Percentiles rank a stretch among this genome's conserved stretches.
Evolutionary conservation across 1,284 basidiomycete species (phyloP).

Genomic region (Rugosomyces carneus): DNA sequence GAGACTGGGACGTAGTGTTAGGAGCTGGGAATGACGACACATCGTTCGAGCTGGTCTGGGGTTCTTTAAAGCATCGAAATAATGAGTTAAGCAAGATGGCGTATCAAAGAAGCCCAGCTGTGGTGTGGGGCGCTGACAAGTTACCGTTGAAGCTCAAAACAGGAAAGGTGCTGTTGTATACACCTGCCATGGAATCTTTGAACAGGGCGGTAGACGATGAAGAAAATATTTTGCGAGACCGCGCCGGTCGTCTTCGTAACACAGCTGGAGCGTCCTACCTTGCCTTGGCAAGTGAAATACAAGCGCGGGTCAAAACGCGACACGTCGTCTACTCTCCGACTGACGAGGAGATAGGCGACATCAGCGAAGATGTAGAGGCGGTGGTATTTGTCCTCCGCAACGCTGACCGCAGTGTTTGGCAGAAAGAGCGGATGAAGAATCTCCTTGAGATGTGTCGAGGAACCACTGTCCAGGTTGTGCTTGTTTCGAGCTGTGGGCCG

Average conservation of each 20-base stretch:
- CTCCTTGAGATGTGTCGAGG: conserved; percentile 20
- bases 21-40: conserved; percentile 20
- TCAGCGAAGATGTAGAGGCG: conserved; percentile 20
- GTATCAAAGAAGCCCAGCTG: conserved; percentile 41
- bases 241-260: conserved; percentile 42
- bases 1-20: conserved; percentile 39
- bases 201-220: conserved; percentile 59
- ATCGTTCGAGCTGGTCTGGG: conserved; percentile 25
- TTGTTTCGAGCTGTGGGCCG: conserved; percentile 55
- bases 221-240: conserved; percentile 38
- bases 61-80: conserved; percentile 33
- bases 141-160: conserved; percentile 30
- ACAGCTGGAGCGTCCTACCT: conserved; percentile 51
- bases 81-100: conserved; percentile 36
- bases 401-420: conserved; percentile 50
- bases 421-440: conserved; percentile 36
- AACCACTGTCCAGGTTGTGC: conserved; percentile 29
- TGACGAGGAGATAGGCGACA: conserved; percentile 19
- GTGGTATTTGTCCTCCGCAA: conserved; percentile 56
- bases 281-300: conserved; percentile 38
- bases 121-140: conserved; percentile 36
- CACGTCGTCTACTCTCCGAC: conserved; percentile 43
- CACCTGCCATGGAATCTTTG: conserved; percentile 48
- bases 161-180: conserved; percentile 39
- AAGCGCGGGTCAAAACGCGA: conserved; percentile 26